These are phyloP conservation scores for Calonectria leucothoes DNA, from an alignment of 2,329 filamentous ascomycete genomes.

Conservation along the genomic window DNA sequence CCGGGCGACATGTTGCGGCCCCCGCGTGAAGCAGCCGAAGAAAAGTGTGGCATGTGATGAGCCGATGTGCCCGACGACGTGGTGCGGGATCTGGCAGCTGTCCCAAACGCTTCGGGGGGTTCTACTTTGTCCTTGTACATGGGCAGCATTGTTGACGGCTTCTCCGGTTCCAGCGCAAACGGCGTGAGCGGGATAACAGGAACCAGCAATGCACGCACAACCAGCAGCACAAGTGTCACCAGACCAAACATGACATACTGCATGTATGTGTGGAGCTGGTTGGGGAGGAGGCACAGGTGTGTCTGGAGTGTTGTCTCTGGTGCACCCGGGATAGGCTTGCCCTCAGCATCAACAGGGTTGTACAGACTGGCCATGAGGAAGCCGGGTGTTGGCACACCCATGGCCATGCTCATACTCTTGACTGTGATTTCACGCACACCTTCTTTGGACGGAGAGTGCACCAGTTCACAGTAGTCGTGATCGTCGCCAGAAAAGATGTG, in stretches of 20 bases:
- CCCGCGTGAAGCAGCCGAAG: slow-evolving; percentile 33
- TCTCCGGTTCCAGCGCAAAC: slow-evolving; percentile 62
- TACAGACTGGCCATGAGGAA: slow-evolving; percentile 91
- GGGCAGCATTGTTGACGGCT: slow-evolving; percentile 48
- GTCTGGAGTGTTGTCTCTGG: slow-evolving; percentile 78
- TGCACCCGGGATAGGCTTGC: slow-evolving; percentile 57
- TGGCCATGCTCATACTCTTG: slow-evolving; percentile 95
- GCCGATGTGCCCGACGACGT: slow-evolving; percentile 40
- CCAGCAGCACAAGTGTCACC: slow-evolving; percentile 61
- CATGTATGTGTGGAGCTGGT: slow-evolving; percentile 87
- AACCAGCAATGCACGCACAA: slow-evolving; percentile 67
- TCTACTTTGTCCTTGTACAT: slow-evolving; percentile 67
- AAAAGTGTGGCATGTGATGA: slow-evolving; percentile 37
- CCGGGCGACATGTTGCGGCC: slow-evolving; percentile 35
- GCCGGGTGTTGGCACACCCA: slow-evolving; percentile 90
- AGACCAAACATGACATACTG: slow-evolving; percentile 76
- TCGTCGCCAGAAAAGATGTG: slow-evolving; percentile 96
- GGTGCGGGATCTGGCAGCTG: slow-evolving; percentile 21
- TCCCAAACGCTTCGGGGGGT: slow-evolving; percentile 42
- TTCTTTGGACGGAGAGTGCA: slow-evolving; percentile 77
- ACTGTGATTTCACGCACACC: slow-evolving; percentile 88
- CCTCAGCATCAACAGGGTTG: slow-evolving; percentile 82
- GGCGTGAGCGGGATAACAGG: slow-evolving; percentile 64
- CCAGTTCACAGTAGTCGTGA: slow-evolving; percentile 95
- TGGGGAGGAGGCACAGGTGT: slow-evolving; percentile 89